phyloP scores from a whole-genome alignment of 2,329 filamentous ascomycete species.

The Arthrobotrys megalospora region DNA sequence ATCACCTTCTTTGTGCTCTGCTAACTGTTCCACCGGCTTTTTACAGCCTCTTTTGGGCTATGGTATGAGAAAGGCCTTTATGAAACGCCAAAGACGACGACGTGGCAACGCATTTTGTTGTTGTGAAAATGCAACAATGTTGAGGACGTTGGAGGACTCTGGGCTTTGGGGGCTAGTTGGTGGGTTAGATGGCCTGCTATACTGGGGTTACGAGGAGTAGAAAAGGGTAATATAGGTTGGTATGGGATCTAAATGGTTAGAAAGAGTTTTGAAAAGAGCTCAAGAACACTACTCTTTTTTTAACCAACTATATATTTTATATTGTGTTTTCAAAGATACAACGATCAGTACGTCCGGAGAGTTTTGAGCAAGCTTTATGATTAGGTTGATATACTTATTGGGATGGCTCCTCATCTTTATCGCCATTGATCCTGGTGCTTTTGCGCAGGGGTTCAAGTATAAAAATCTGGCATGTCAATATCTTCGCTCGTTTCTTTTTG shows the following conservation, averaged over 20 bases:
- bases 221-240: too few species aligned
- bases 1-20: too few species aligned
- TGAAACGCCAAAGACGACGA: neutral
- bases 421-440: neutral
- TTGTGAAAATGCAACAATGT: conserved; percentile 13
- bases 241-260: too few species aligned
- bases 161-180: neutral
- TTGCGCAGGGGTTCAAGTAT: neutral
- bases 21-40: neutral
- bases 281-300: too few species aligned
- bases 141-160: too few species aligned
- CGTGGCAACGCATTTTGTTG: conserved; percentile 5
- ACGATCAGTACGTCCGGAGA: too few species aligned
- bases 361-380: neutral
- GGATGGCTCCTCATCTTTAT: neutral
- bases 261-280: too few species aligned
- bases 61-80: neutral
- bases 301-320: too few species aligned
- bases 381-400: neutral
- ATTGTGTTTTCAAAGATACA: too few species aligned
- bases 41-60: neutral
- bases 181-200: neutral
- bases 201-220: too few species aligned
- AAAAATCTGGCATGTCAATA: conserved; percentile 1
- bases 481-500: too few species aligned